phyloP scores from a whole-genome alignment of 2,329 filamentous ascomycete genomes.

The Botrytis squamosa region DNA sequence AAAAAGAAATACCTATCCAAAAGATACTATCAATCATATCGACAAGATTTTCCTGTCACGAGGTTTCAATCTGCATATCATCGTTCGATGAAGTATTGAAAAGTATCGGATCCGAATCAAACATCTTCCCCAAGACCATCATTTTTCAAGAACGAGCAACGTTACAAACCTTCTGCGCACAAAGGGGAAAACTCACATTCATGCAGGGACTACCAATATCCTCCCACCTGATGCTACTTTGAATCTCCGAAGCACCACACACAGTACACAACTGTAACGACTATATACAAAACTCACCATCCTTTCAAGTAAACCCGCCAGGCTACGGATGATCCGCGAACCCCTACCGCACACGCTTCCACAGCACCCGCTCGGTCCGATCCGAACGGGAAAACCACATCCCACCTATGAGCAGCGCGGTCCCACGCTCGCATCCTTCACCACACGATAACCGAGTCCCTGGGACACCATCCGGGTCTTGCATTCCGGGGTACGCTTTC shows the following conservation, averaged over 20 bases:
- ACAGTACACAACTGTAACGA: no score
- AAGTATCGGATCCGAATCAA: not conserved
- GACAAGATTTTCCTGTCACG: not conserved
- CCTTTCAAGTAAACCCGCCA: not conserved
- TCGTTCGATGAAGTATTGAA: not conserved
- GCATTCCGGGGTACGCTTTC: not conserved
- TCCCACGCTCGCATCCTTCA: not conserved
- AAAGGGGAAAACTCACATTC: no score
- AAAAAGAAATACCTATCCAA: not conserved
- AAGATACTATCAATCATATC: not conserved
- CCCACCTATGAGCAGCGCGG: not conserved
- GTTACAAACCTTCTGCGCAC: not conserved
- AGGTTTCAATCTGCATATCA: not conserved
- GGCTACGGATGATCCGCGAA: not conserved
- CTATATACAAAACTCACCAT: not conserved
- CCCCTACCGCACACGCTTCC: not conserved
- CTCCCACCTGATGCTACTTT: no score
- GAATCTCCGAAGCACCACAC: no score
- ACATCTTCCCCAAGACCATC: not conserved
- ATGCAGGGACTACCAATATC: no score
- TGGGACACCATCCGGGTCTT: not conserved
- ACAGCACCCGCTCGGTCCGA: not conserved
- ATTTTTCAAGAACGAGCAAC: not conserved
- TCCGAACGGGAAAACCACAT: not conserved
- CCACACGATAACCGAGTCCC: not conserved